These are phyloP conservation scores for Simmondsia chinensis DNA, from an alignment of 148 eudicot genomes.

Conservation along the genomic window DNA sequence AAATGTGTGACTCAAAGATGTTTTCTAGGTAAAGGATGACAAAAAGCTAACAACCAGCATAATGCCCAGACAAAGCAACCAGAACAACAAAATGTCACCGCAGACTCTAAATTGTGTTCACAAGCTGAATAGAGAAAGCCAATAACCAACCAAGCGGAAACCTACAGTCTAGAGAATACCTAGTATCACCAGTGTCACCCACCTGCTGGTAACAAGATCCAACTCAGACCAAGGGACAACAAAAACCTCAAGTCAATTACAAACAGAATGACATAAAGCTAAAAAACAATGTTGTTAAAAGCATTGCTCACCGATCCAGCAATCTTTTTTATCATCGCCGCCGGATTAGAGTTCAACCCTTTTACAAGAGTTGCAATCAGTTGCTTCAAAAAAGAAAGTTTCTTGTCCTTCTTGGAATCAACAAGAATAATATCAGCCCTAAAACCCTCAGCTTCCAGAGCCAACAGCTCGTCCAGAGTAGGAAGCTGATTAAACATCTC, in stretches of 20 bases:
- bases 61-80: too few relatives aligned
- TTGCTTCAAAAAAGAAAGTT: slow-evolving; percentile 87
- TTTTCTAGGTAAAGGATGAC: too few relatives aligned
- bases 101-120: too few relatives aligned
- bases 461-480: slow-evolving; percentile 66
- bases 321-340: slow-evolving; percentile 79
- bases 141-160: too few relatives aligned
- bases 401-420: slow-evolving; percentile 80
- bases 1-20: too few relatives aligned
- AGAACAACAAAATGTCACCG: too few relatives aligned
- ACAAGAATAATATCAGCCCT: slow-evolving; percentile 80
- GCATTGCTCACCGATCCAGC: slow-evolving; percentile 71
- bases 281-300: not conserved
- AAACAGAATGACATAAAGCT: slow-evolving; percentile 1
- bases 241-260: not conserved
- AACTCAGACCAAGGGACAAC: not conserved
- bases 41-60: too few relatives aligned
- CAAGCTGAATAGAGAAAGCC: too few relatives aligned
- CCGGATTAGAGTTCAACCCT: slow-evolving; percentile 72
- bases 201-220: not conserved
- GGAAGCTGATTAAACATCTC: slow-evolving; percentile 77
- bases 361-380: slow-evolving; percentile 65
- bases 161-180: too few relatives aligned
- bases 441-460: slow-evolving; percentile 66
- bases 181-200: too few relatives aligned